Conservation (phyloP, 352 stramenopile species). For the Pythium graminicola region DNA sequence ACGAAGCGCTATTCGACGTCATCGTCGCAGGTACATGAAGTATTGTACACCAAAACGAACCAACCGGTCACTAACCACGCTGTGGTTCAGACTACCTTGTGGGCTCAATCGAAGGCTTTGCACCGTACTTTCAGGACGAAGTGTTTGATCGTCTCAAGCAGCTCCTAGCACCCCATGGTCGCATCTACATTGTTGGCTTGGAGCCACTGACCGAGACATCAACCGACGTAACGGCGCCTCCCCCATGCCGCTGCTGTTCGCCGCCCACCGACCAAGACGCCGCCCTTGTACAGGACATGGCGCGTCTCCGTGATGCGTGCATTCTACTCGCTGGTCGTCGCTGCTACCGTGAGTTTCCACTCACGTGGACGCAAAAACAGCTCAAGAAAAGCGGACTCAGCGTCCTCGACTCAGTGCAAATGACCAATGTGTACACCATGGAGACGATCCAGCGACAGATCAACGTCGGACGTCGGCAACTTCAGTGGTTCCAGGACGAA, state of each 20-base stretch:
- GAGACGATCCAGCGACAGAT: conserved; percentile 73
- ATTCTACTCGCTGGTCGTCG: conserved; percentile 64
- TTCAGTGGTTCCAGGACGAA: conserved; percentile 54
- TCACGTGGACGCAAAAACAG: conserved; percentile 65
- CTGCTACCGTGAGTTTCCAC: conserved; percentile 76
- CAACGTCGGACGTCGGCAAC: conserved; percentile 68
- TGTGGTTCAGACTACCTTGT: conserved; percentile 66
- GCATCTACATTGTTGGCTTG: conserved; percentile 69
- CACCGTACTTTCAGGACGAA: conserved; percentile 78
- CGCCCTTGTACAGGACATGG: conserved; percentile 38
- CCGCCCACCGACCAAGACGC: conserved; percentile 12
- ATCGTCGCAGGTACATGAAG: conserved; percentile 30
- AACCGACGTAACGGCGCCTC: not conserved
- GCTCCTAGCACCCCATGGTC: conserved; percentile 51
- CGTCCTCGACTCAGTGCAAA: conserved; percentile 36
- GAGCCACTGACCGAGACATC: conserved; percentile 50
- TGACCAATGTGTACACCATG: conserved; percentile 75
- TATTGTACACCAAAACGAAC: too few relatives aligned
- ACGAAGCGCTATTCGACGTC: conserved; percentile 41
- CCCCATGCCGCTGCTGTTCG: conserved; percentile 22
- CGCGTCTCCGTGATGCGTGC: conserved; percentile 59
- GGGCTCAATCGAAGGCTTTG: conserved; percentile 82
- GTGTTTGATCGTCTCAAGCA: conserved; percentile 57
- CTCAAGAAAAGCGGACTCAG: conserved; percentile 31
- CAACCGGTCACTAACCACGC: too few relatives aligned